Evolutionary conservation across 208 protist species (phyloP).

Genomic region (Ichthyophonus hoferi): DNA sequence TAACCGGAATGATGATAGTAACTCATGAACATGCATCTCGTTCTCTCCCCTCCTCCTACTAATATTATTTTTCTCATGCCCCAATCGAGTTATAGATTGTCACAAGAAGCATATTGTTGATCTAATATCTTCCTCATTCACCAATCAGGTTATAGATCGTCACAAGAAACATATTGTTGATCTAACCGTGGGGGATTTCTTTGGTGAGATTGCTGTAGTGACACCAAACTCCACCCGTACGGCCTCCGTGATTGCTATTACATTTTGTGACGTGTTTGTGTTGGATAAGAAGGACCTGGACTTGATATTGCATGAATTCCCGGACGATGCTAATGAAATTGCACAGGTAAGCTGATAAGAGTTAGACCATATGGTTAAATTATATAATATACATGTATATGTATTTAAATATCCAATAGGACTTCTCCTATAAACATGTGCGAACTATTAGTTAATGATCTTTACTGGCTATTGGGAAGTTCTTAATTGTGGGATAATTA

Average conservation of each 20-base stretch:
- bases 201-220: conserved; percentile 28
- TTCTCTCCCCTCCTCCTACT: no score
- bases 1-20: no score
- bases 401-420: no score
- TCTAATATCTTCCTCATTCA: no score
- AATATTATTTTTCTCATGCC: no score
- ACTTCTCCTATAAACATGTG: background rate
- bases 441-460: background rate
- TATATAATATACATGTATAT: no score
- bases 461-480: background rate
- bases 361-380: no score
- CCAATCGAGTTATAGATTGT: background rate
- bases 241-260: background rate
- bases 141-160: conserved; percentile 4
- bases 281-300: conserved; percentile 11
- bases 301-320: background rate
- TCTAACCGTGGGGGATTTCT: conserved; percentile 19
- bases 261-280: conserved; percentile 25
- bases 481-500: background rate
- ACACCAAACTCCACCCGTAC: background rate
- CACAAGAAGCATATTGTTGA: background rate
- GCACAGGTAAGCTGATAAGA: background rate
- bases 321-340: conserved; percentile 24
- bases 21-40: no score
- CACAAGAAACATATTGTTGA: background rate